Conservation (phyloP, 768 basidiomycete species). For the Boletus insuetus region DNA sequence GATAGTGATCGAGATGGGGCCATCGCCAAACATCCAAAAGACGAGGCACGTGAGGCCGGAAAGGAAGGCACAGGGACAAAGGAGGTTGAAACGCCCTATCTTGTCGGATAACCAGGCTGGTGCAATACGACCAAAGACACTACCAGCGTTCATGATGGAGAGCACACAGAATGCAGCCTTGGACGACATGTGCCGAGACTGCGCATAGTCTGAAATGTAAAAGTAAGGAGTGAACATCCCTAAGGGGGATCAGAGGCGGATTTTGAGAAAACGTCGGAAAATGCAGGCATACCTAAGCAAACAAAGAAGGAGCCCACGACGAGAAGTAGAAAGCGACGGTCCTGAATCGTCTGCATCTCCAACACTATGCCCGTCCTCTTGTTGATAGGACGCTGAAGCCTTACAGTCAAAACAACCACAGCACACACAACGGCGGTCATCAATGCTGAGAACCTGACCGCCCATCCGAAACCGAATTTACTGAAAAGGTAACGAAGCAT, state of each 20-base stretch:
- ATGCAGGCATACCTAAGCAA: slow-evolving; percentile 49
- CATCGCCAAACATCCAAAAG: slow-evolving; percentile 52
- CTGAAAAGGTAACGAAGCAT: slow-evolving; percentile 57
- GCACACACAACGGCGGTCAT: slow-evolving; percentile 47
- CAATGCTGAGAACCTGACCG: slow-evolving; percentile 55
- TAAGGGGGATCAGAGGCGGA: slow-evolving; percentile 25
- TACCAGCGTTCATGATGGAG: slow-evolving; percentile 67
- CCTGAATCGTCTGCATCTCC: slow-evolving; percentile 37
- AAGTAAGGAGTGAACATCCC: slow-evolving; percentile 73
- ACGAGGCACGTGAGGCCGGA: slow-evolving; percentile 58
- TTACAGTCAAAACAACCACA: slow-evolving; percentile 47
- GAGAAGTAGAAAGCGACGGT: slow-evolving; percentile 52
- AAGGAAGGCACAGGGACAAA: slow-evolving; percentile 59
- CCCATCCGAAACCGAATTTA: slow-evolving; percentile 59
- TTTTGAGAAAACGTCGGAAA: neutral
- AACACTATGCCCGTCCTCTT: slow-evolving; percentile 19
- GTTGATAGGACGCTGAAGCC: slow-evolving; percentile 25
- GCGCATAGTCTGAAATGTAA: slow-evolving; percentile 62
- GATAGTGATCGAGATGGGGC: slow-evolving; percentile 40
- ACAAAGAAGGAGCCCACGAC: slow-evolving; percentile 54
- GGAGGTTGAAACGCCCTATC: slow-evolving; percentile 65
- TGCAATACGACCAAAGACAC: slow-evolving; percentile 59
- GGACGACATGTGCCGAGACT: slow-evolving; percentile 36
- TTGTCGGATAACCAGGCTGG: slow-evolving; percentile 65
- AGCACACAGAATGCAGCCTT: slow-evolving; percentile 52